phyloP scores from a whole-genome alignment of 2,329 filamentous ascomycete species.

The Magnaporthiopsis poae region DNA sequence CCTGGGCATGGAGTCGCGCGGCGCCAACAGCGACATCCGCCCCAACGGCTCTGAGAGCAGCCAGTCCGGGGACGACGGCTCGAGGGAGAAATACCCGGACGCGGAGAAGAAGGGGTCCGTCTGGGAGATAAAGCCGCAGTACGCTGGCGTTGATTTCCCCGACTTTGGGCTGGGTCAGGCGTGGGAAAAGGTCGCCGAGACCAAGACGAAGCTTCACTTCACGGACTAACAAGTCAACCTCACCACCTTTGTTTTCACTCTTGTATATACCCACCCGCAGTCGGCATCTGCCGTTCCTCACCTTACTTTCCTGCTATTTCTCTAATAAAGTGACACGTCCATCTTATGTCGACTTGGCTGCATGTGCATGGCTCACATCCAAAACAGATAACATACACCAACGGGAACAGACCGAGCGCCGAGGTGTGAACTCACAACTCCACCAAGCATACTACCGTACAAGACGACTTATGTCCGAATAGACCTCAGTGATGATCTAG shows the following conservation, averaged over 20 bases:
- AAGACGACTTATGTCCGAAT: background rate
- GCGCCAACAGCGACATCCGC: conserved; percentile 7
- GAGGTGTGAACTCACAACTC: background rate
- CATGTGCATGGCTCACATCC: background rate
- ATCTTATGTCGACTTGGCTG: background rate
- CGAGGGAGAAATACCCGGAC: background rate
- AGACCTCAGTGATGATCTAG: background rate
- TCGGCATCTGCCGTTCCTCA: too few species aligned
- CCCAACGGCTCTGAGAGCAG: background rate
- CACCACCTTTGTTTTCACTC: background rate
- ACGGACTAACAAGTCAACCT: background rate
- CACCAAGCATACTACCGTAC: background rate
- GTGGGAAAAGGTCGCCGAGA: background rate
- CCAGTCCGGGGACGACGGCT: background rate
- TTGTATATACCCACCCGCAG: background rate
- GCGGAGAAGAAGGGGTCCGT: background rate
- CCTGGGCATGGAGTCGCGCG: conserved; percentile 36
- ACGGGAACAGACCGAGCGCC: background rate
- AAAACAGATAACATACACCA: too few species aligned
- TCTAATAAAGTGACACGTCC: background rate
- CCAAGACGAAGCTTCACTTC: background rate
- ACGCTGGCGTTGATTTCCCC: background rate
- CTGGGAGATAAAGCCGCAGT: background rate
- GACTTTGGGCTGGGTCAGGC: background rate
- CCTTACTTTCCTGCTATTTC: background rate